Percentiles rank a stretch among this genome's conserved stretches.
Conservation (phyloP, 106 monocot genomes). For the Platanthera guangdongensis region DNA sequence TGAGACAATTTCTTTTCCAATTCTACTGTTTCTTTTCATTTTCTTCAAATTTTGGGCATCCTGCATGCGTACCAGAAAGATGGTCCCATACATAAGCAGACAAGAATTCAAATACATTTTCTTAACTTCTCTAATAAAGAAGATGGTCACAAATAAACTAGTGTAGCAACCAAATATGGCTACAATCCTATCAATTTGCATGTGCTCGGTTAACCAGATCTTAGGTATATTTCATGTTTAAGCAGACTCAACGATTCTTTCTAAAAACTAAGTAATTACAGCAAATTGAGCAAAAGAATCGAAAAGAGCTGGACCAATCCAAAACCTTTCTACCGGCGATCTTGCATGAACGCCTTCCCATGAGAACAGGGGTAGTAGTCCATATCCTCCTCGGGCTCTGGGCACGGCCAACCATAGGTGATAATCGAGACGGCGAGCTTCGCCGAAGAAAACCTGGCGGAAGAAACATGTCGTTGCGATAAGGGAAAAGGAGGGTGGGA, state of each 20-base stretch:
- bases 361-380: constrained; percentile 40
- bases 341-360: constrained; percentile 77
- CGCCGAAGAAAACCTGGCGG: constrained; percentile 19
- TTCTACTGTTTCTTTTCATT: constrained; percentile 66
- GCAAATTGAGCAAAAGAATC: not conserved
- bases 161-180: too few species aligned
- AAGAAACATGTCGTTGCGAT: not conserved
- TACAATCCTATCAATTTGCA: too few species aligned
- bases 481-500: not conserved
- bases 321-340: constrained; percentile 73
- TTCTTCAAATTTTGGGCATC: constrained; percentile 80
- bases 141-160: not conserved
- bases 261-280: not conserved
- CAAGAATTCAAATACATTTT: not conserved
- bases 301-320: not conserved
- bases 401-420: not conserved
- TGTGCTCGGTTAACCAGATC: too few species aligned
- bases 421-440: not conserved
- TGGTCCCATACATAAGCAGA: constrained; percentile 3
- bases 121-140: not conserved
- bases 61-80: constrained; percentile 22
- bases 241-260: too few species aligned
- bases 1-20: constrained; percentile 71
- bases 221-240: too few species aligned
- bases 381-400: constrained; percentile 38